Percentiles rank a stretch among this genome's conserved stretches.
phyloP scores from a whole-genome alignment of 2,329 filamentous ascomycete genomes.

The Calonectria fujianensis region DNA sequence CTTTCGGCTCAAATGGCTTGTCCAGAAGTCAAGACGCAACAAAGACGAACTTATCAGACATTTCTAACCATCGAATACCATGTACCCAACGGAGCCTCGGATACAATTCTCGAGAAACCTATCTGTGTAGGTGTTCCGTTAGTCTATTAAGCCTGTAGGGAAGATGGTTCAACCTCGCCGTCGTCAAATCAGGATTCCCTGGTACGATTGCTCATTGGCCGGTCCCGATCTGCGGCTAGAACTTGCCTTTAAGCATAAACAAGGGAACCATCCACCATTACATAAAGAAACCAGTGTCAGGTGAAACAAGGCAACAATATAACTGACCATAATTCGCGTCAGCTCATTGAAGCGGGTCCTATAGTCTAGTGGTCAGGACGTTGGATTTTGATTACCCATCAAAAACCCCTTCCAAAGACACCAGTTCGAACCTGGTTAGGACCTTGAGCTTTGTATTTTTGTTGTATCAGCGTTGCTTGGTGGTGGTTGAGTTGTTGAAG shows the following conservation, averaged over 20 bases:
- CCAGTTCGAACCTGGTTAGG: conserved; percentile 44
- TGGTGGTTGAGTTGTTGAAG: conserved; percentile 1
- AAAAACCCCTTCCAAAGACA: conserved; percentile 41
- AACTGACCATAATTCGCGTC: not conserved
- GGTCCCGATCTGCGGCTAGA: not conserved
- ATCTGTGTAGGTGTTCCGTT: not conserved
- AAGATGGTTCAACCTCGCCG: not conserved
- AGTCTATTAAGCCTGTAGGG: not conserved
- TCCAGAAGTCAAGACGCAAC: not conserved
- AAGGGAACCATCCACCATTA: not conserved
- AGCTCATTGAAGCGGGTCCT: conserved; percentile 16
- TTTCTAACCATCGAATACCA: not conserved
- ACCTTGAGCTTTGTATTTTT: conserved; percentile 27
- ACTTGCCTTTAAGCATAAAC: not conserved
- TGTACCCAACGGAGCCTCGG: not conserved
- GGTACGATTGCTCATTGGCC: not conserved
- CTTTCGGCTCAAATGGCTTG: not conserved
- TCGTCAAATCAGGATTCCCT: not conserved
- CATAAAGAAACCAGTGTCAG: not conserved
- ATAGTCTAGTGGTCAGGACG: conserved; percentile 43
- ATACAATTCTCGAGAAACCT: not conserved
- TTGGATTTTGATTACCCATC: conserved; percentile 39
- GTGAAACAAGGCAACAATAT: not conserved
- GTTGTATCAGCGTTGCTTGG: not conserved
- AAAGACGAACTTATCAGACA: not conserved